Base-by-base conservation (phyloP, 2,329 filamentous ascomycete genomes). In the Arachnomyces sp. region DNA sequence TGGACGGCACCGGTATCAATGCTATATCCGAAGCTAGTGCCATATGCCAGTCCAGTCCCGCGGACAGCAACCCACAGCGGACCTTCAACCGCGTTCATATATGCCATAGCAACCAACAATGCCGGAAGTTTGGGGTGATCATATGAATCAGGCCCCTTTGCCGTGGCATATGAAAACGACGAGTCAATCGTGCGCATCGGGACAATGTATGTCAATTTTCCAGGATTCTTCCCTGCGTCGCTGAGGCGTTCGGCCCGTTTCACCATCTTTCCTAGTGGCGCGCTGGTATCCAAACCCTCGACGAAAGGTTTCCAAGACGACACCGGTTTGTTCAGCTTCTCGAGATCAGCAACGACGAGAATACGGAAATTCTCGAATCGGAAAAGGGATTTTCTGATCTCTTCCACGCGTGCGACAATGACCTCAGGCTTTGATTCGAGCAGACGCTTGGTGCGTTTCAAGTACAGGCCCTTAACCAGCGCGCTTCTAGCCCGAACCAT, bases 1-100 rank as follows among this genome's bases (percentile, higher is more conserved):
- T 86, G 82, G 38, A 95, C 68, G 36, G 85, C 78, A 2, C 90
- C 92, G 1, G 79, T 80, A 54, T 92, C 86, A 18, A 86, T 68
- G 55, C 86, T 84, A 34, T 84, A 81, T 33, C 74, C 74, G 56
- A 96, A 94, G 52, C 76, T 79, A 1, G 84, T 82, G 39, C 89
- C 89, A 57, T 98, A 98, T 0, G 92, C 92, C 38, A 96, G 80
- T 33, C 92, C 92, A 32, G 86, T 92, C 41, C 92, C 92, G 34
- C 92, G 86, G 36, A 96, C 85, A 0, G 87, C 86, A 47, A 84
- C 84, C 90, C 92, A 96, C 25, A 98, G 77, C 1, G 92, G 92
- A 0, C 92, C 92, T 63, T 98, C 92, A 13, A 93, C 84, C 1
- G 88, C 82, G 57, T 95, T 89, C 45, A 98, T 82, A 58, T 95